Conservation (phyloP, 1,284 basidiomycete genomes). For the Austroboletus niveus region DNA sequence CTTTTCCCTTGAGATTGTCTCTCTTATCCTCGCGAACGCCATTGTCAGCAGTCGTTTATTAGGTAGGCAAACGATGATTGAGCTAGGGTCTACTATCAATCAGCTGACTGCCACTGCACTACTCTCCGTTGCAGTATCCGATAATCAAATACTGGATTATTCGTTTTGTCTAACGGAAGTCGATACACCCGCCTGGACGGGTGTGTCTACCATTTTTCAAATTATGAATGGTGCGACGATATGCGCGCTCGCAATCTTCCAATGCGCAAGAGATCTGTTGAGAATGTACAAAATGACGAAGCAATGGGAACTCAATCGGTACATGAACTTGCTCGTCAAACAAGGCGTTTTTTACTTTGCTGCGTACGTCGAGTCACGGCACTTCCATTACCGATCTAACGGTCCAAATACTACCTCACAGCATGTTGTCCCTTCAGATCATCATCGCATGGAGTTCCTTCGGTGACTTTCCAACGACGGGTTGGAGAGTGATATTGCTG, state of each 20-base stretch:
- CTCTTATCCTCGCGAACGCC: background rate
- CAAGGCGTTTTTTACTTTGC: conserved; percentile 9
- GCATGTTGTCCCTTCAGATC: background rate
- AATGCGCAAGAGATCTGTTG: background rate
- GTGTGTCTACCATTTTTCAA: background rate
- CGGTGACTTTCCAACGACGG: background rate
- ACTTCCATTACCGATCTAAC: background rate
- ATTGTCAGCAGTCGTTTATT: background rate
- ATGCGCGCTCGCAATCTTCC: background rate
- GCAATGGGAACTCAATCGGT: conserved; percentile 3
- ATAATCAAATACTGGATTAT: too few species aligned
- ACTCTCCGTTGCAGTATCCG: too few species aligned
- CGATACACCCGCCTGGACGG: too few species aligned
- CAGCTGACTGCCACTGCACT: background rate
- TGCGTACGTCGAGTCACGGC: conserved; percentile 1
- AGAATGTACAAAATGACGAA: background rate
- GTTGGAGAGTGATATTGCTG: background rate
- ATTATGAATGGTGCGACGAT: background rate
- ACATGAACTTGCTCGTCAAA: conserved; percentile 2
- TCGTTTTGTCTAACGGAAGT: too few species aligned
- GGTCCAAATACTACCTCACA: background rate
- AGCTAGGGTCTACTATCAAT: too few species aligned
- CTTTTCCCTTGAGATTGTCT: background rate
- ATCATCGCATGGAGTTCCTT: background rate
- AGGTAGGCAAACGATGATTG: background rate